phyloP scores from a whole-genome alignment of 192 early-diverging fungal species.

The Dissophora ornata region DNA sequence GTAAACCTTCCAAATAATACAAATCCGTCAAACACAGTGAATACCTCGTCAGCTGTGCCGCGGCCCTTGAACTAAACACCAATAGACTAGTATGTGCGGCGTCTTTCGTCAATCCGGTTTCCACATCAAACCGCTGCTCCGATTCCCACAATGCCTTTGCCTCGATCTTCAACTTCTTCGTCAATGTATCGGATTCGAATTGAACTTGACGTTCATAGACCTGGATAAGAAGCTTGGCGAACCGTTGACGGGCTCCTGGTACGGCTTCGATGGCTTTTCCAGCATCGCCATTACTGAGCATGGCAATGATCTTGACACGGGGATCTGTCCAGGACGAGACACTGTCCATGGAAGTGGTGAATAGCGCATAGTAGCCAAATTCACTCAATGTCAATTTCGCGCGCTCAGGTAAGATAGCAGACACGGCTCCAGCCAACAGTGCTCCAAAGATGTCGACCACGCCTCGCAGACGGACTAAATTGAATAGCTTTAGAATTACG shows the following conservation, averaged over 20 bases:
- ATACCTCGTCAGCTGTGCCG: conserved; percentile 19
- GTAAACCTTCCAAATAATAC: conserved; percentile 35
- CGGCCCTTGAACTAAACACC: conserved; percentile 8
- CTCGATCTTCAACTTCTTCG: conserved; percentile 13
- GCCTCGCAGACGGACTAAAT: conserved; percentile 26
- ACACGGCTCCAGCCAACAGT: conserved; percentile 32
- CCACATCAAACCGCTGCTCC: not conserved
- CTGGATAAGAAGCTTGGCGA: conserved; percentile 25
- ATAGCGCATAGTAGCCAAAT: conserved; percentile 51
- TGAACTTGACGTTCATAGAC: conserved; percentile 32
- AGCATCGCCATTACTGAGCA: conserved; percentile 37
- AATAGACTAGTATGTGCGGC: not conserved
- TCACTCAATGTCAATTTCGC: conserved; percentile 43
- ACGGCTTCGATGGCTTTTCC: conserved; percentile 23
- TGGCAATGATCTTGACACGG: conserved; percentile 40
- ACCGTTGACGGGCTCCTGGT: conserved; percentile 19
- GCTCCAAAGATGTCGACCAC: conserved; percentile 48
- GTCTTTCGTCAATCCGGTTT: not conserved
- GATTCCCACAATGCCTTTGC: not conserved
- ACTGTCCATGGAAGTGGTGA: conserved; percentile 49
- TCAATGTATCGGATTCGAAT: conserved; percentile 30
- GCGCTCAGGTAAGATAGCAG: conserved; percentile 30
- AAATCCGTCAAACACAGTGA: conserved; percentile 42
- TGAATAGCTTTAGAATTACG: conserved; percentile 31
- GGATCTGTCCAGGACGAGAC: conserved; percentile 35